Percentiles rank a stretch among this genome's conserved stretches.
Evolutionary conservation across 768 basidiomycete genomes (phyloP).

Genomic region (Tephrocybe sp.): DNA sequence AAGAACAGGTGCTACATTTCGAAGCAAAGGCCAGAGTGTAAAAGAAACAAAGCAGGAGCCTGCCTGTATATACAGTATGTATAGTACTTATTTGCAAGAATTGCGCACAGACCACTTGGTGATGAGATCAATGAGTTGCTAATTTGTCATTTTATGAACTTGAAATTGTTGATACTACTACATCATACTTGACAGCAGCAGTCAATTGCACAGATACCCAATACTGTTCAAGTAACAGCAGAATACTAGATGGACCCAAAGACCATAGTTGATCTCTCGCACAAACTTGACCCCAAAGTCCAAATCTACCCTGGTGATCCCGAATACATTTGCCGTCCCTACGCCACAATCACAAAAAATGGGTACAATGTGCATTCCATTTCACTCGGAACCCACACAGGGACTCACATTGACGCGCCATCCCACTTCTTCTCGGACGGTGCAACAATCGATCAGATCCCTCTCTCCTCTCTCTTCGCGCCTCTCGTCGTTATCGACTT

Average conservation of each 20-base stretch:
- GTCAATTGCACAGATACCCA: too few relatives aligned
- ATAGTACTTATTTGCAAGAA: too few relatives aligned
- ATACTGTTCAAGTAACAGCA: too few relatives aligned
- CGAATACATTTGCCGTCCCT: slow-evolving; percentile 35
- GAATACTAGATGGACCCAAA: slow-evolving; percentile 8
- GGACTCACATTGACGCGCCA: slow-evolving; percentile 80
- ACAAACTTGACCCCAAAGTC: slow-evolving; percentile 41
- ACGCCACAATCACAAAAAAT: slow-evolving; percentile 39
- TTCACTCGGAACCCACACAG: slow-evolving; percentile 65
- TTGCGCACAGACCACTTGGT: slow-evolving; percentile 16
- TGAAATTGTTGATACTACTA: too few relatives aligned
- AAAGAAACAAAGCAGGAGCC: slow-evolving; percentile 30
- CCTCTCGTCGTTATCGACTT: slow-evolving; percentile 58
- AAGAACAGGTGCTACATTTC: slow-evolving; percentile 98
- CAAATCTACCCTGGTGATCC: slow-evolving; percentile 60
- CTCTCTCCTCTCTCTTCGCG: slow-evolving; percentile 50
- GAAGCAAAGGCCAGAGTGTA: slow-evolving; percentile 95
- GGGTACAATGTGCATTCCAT: slow-evolving; percentile 52
- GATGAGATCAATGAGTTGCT: not conserved
- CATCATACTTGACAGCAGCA: too few relatives aligned
- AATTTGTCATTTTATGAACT: too few relatives aligned
- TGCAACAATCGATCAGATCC: slow-evolving; percentile 54
- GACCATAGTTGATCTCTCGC: slow-evolving; percentile 52
- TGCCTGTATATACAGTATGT: slow-evolving; percentile 10
- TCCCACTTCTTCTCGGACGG: slow-evolving; percentile 66